Evolutionary conservation across 331 rosid species (phyloP), one percentile per base, ranked within the genome.

Genomic region (Malus hybrid): DNA sequence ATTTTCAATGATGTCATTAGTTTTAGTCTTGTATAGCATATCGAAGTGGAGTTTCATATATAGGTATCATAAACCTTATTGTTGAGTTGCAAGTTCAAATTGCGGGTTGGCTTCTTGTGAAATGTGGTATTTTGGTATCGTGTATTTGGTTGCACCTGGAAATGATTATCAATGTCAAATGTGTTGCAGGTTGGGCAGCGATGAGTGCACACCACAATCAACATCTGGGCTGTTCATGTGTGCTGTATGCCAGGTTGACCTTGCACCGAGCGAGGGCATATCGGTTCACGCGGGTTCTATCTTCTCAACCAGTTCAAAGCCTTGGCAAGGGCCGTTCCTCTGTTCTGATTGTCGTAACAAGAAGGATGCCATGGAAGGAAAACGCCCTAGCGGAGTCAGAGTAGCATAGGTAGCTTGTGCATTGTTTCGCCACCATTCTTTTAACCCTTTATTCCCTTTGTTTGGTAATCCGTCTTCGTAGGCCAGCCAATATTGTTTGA

Each of bases 351-450:
- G 98, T 62, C 93, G 96, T 11, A 72, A 91, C 69, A 93, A 93
- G 88, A 93, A 93, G 83, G 98, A 93, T 11, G 98, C 98, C 13
- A 93, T 93, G 98, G 98, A 93, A 84, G 98, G 98, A 52, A 93
- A 89, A 62, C 96, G 97, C 73, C 96, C 93, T 0, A 93, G 98
- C 14, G 93, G 97, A 65, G 88, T 93, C n/a, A 87, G 81, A 88
- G 98, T 93, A 80, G 85, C 82, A 1, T 93, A 91, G 80, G 78
- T 76, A 91, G 79, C 79, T 76, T 75, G 59, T 48, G 70, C 61
- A 50, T 80, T 57, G 33, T 75, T 87, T 83, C 24, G 65, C 28
- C 72, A 74, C 67, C 54, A 74, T 74, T 74, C 64, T 71, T 73
- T 75, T 69, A 75, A 80, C 76, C 61, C 76, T 28, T 78, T 36